Base-by-base conservation (phyloP, 371 early-diverging fungal species). In the Rhizopus sp. region DNA sequence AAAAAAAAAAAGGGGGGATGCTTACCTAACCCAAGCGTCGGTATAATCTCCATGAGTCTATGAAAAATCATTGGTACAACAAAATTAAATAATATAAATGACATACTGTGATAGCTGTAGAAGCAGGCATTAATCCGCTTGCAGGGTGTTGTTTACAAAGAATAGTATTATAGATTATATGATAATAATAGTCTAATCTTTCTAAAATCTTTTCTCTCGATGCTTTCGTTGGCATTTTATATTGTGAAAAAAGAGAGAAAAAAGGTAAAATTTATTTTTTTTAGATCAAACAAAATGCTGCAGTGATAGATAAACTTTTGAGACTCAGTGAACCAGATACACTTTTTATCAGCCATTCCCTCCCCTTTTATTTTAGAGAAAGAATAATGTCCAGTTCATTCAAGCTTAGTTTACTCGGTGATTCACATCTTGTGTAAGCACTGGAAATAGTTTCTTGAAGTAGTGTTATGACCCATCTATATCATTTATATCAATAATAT, bases 11-110 rank as follows among this genome's bases (percentile, higher is more conserved):
- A n/a, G n/a, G n/a, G n/a, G 39, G 29, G 13, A 5, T 37, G 44
- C 78, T 62, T 82, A 90, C 90, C 91, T 80, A 54, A 92, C 93
- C 95, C 93, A 94, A 29, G 93, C 95, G 76, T 94, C 93, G 3
- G 88, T 80, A 65, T 94, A 93, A 70, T 94, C 88, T 35, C 93
- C 92, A 48, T 85, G 85, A 0, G 78, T 83, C 78, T 78, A 59
- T 55, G 8, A 29, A 8, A 49, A 47, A n/a, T 53, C 29, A 15
- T 41, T 30, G 5, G 5, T 7, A 37, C 23, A 23, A 23, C 23
- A 4, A 7, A 33, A 41, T 17, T n/a, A 46, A 1, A 48, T 10
- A 16, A 47, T 40, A 7, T 0, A 46, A 35, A 4, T 9, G 23
- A 35, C 64, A 55, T 72, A 75, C 78, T 5, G 92, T 93, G 41